Percentiles rank a stretch among this genome's conserved stretches.
These are phyloP conservation scores for Solanum habrochaites DNA, from an alignment of 257 asterid genomes.

Conservation along the genomic window DNA sequence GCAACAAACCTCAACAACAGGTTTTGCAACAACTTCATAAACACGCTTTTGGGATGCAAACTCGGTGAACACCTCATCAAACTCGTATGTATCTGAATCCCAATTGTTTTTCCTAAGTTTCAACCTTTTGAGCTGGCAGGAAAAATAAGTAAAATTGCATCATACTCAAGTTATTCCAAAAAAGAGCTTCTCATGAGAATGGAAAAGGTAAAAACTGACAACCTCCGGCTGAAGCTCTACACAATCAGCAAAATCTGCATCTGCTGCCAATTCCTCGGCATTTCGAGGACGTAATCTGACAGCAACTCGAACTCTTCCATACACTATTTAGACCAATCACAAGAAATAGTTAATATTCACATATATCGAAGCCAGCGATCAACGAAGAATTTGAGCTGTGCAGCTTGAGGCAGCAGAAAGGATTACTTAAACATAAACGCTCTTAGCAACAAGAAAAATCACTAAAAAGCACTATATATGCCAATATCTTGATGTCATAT, in stretches of 20 bases:
- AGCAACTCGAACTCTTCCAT: conserved; percentile 96
- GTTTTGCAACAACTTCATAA: conserved; percentile 97
- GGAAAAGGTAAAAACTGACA: background rate
- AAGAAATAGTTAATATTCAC: conserved; percentile 9
- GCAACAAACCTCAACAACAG: conserved; percentile 88
- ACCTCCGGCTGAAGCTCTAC: conserved; percentile 99
- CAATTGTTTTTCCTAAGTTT: conserved; percentile 95
- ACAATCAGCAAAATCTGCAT: conserved; percentile 99
- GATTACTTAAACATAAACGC: background rate
- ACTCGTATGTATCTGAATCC: conserved; percentile 97
- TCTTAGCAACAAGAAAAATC: background rate
- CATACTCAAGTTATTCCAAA: conserved; percentile 2
- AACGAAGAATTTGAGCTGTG: conserved; percentile 1
- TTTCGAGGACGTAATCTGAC: conserved; percentile 92
- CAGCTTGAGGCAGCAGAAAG: background rate
- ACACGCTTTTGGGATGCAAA: conserved; percentile 96
- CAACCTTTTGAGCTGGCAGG: conserved; percentile 81
- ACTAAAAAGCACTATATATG: background rate
- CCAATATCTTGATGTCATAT: background rate
- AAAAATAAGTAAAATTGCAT: conserved; percentile 6
- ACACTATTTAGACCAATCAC: conserved; percentile 52
- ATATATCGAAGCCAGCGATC: background rate
- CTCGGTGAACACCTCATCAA: conserved; percentile 94
- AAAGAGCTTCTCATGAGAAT: background rate
- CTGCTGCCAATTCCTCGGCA: conserved; percentile 85